Evolutionary conservation across 805 yeast species (phyloP), one percentile per base, ranked within the genome.

Genomic region (Schizosaccharomyces pombe): DNA sequence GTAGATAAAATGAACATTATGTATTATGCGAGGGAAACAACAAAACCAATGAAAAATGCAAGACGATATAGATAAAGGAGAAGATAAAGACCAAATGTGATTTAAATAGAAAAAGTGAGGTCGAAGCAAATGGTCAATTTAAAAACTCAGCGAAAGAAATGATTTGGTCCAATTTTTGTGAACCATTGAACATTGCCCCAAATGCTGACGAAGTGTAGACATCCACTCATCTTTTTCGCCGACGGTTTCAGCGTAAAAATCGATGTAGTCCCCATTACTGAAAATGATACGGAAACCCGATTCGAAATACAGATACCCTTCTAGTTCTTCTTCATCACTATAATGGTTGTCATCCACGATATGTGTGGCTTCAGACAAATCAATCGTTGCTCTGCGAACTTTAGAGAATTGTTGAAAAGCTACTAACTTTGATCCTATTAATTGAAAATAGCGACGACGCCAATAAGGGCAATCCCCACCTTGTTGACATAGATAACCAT

Each of bases 381-480:
- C 85, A 60, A 86, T 80, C 59, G 77, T 76, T 28, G 91, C 84
- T 57, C 85, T 72, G 33, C 54, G 54, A 0, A 89, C 76, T 62
- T 79, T 80, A 64, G 70, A 70, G 30, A 70, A 70, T 58, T 81
- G 91, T 59, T 83, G 80, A 62, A 80, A 84, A 0, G 95, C 95
- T 55, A 79, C 71, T 59, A 87, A 68, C 34, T 78, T 76, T 6
- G 78, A 74, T 0, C 89, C 94, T 51, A 74, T 70, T n/a, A 87
- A 70, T 58, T 75, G 79, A 68, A 80, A 85, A 67, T 67, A 84
- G 56, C 96, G 72, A 59, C 82, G 75, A 60, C 82, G 76, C 78
- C 87, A 77, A 30, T 72, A 69, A 14, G 72, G 75, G 60, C 91
- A 75, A 67, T 87, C 97, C 8, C 96, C 96, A 19, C 97, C 97